These are phyloP conservation scores for Opeltia flavorubescens DNA, from an alignment of 495 filamentous ascomycete genomes.

Conservation along the genomic window DNA sequence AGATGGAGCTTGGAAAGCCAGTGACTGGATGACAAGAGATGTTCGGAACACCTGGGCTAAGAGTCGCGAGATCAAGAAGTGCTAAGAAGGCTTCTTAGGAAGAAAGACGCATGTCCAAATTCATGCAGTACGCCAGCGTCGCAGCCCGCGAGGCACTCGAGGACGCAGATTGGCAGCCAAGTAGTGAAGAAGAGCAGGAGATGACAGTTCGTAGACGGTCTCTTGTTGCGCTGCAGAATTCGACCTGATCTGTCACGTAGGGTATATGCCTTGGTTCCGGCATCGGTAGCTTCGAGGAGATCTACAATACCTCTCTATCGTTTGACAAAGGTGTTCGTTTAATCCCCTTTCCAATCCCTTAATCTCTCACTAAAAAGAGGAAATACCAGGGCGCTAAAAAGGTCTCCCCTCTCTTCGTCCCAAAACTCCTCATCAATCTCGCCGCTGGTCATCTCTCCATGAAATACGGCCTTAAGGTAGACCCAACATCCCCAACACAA, in stretches of 20 bases:
- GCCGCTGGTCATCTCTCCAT: slow-evolving; percentile 91
- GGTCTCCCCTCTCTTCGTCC: slow-evolving; percentile 84
- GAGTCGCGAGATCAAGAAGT: too few species aligned
- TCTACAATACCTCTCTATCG: slow-evolving; percentile 66
- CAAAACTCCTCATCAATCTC: slow-evolving; percentile 83
- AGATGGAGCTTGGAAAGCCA: slow-evolving; percentile 52
- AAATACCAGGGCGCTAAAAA: slow-evolving; percentile 65
- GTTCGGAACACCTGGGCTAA: too few species aligned
- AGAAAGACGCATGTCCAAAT: slow-evolving; percentile 75
- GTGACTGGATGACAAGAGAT: slow-evolving; percentile 58
- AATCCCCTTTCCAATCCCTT: background rate
- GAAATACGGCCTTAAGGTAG: slow-evolving; percentile 68
- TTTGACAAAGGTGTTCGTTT: slow-evolving; percentile 53
- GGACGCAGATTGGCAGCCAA: slow-evolving; percentile 70
- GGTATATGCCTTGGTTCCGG: slow-evolving; percentile 92
- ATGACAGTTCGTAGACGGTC: slow-evolving; percentile 38
- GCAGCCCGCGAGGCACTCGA: slow-evolving; percentile 74
- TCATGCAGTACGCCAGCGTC: slow-evolving; percentile 81
- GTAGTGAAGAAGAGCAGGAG: slow-evolving; percentile 44
- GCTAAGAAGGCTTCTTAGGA: slow-evolving; percentile 31
- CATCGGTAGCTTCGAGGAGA: slow-evolving; percentile 84
- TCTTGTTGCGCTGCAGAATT: background rate
- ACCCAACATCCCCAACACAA: background rate
- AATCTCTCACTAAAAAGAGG: background rate
- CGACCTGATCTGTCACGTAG: slow-evolving; percentile 16